Evolutionary conservation across 257 asterid genomes (phyloP), one percentile per base, ranked within the genome.

Genomic region (Scutellaria baicalensis): DNA sequence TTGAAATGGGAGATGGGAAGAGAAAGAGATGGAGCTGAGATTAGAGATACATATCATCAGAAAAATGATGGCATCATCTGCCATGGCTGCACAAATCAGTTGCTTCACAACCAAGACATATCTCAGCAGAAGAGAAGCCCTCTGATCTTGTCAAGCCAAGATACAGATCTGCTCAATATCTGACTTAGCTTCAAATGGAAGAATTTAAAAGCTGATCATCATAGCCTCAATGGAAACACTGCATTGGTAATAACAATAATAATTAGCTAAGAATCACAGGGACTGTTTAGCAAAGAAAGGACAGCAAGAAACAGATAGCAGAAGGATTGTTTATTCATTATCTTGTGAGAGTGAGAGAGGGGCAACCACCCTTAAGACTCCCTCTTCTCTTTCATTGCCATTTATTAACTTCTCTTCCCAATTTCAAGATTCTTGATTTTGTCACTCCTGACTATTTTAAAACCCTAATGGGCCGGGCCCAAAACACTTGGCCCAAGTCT

Each of bases 311-410:
- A 38, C 35, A 45, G 68, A 12, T 10, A 18, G 12, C 31, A 27
- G 56, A 74, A 66, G 69, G 73, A 69, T 31, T 39, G 73, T 74
- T 66, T 7, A 11, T 4, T 27, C 16, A 13, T 6, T 40, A 4
- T 9, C 1, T 27, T 1, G 1, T 6, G 18, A 40, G 65, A 51
- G 58, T 59, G 79, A 71, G 75, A 71, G 75, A 76, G 75, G 66
- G 84, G 79, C 77, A 80, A 85, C 80, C 82, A 73, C 80, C 85
- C 85, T 78, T 70, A 21, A 31, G 39, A 76, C 70, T 64, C 72
- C 73, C 76, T 42, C 39, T 70, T 65, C 80, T 31, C 51, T 9
- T 2, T 2, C 9, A 8, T 12, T 8, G 11, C 12, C 47, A 21
- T 18, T 21, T 21, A 21, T 9, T 21, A 4, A 7, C 56, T 6